A percentile compares a stretch with the other conserved stretches of the same genome.
Evolutionary conservation across 306 rosid genomes (phyloP).

Genomic region (Macrotyloma uniflorum): DNA sequence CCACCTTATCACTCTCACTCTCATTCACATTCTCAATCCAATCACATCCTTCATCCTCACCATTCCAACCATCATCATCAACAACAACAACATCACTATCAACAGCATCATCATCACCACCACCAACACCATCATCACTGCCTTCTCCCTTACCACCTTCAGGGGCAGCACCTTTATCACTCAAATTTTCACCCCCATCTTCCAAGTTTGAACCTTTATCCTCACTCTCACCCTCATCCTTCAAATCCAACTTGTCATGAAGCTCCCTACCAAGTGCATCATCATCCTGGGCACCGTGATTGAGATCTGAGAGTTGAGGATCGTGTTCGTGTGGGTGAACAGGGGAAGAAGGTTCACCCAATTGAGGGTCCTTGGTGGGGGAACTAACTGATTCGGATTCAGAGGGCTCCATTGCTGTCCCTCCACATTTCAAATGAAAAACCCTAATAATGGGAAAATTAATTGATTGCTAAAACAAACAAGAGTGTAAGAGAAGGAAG

Average conservation of each 20-base stretch:
- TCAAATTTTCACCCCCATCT: constrained; percentile 25
- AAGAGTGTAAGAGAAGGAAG: neutral
- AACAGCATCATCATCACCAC: neutral
- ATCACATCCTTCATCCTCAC: neutral
- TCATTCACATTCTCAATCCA: constrained; percentile 45
- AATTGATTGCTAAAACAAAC: neutral
- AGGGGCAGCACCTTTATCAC: constrained; percentile 36
- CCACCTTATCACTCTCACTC: constrained; percentile 29
- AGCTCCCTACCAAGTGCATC: constrained; percentile 38
- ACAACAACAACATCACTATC: neutral
- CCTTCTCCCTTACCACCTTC: constrained; percentile 37
- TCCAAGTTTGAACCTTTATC: constrained; percentile 36
- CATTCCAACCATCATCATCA: constrained; percentile 31
- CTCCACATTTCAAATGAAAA: constrained; percentile 72
- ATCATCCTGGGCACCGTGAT: constrained; percentile 26
- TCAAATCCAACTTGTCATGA: constrained; percentile 45
- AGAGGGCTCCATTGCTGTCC: constrained; percentile 60
- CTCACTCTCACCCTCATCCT: constrained; percentile 37
- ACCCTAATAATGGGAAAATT: constrained; percentile 58
- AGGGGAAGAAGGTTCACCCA: constrained; percentile 40
- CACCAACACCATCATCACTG: constrained; percentile 18
- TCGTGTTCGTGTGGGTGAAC: constrained; percentile 47
- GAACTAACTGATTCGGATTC: constrained; percentile 47
- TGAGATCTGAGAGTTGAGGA: constrained; percentile 48
- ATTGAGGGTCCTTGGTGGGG: constrained; percentile 28